phyloP scores from a whole-genome alignment of 1,284 basidiomycete species.

The Ceratobasidium theobromae region DNA sequence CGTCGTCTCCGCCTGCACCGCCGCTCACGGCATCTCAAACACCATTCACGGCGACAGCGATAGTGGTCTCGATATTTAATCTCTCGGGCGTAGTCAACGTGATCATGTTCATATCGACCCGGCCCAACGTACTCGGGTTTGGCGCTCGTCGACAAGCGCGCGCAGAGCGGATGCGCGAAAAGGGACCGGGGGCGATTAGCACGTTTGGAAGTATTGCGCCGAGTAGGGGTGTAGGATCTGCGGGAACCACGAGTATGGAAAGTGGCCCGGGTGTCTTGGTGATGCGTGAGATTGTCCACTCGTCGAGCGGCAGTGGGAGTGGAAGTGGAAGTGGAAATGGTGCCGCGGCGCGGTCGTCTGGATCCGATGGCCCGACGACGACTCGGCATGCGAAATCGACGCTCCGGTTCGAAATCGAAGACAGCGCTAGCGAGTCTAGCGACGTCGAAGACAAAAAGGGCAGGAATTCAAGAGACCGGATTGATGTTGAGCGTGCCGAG shows the following conservation, averaged over 20 bases:
- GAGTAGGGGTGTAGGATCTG: neutral
- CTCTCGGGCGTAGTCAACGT: conserved; percentile 35
- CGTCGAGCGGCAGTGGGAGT: too few relatives aligned
- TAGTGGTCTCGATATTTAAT: conserved; percentile 35
- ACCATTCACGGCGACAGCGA: conserved; percentile 31
- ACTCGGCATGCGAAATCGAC: conserved; percentile 10
- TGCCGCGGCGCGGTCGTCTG: neutral
- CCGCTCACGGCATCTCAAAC: conserved; percentile 25
- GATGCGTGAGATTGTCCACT: conserved; percentile 19
- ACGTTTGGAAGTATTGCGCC: conserved; percentile 26
- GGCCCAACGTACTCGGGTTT: conserved; percentile 34
- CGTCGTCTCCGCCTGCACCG: conserved; percentile 12
- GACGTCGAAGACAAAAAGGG: conserved; percentile 9
- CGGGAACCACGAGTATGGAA: neutral
- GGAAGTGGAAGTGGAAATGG: too few relatives aligned
- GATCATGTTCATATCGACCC: conserved; percentile 33
- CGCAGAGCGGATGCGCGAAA: conserved; percentile 16
- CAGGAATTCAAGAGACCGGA: neutral
- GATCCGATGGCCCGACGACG: neutral
- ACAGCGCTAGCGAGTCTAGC: conserved; percentile 11
- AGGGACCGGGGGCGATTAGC: conserved; percentile 10
- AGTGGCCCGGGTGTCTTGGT: conserved; percentile 1
- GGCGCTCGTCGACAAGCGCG: conserved; percentile 26
- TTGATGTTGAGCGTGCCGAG: conserved; percentile 9
- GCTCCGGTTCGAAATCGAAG: conserved; percentile 18